These are phyloP conservation scores for Phlebiopsis flavidoalba DNA, from an alignment of 768 basidiomycete species.

Conservation along the genomic window DNA sequence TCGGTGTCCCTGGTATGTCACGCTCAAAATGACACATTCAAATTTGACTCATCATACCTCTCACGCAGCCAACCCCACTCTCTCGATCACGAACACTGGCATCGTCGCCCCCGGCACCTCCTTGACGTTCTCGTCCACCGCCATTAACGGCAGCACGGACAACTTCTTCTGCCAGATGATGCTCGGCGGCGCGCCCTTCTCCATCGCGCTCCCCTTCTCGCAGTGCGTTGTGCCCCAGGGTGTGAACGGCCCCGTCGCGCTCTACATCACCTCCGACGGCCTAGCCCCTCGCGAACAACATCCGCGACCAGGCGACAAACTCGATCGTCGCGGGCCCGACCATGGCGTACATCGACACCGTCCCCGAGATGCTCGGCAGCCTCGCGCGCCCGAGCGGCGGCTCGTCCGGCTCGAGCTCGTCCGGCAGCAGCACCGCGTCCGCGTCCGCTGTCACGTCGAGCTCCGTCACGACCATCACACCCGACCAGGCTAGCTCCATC, in stretches of 20 bases:
- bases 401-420: constrained; percentile 18
- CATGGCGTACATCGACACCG: constrained; percentile 60
- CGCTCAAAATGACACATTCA: neutral
- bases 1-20: constrained; percentile 49
- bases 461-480: constrained; percentile 13
- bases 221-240: constrained; percentile 60
- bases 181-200: constrained; percentile 48
- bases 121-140: constrained; percentile 54
- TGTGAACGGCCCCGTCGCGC: constrained; percentile 69
- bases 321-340: constrained; percentile 68
- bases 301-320: constrained; percentile 46
- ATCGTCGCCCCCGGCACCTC: constrained; percentile 49
- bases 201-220: constrained; percentile 54
- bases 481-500: constrained; percentile 21
- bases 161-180: constrained; percentile 72
- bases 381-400: constrained; percentile 32
- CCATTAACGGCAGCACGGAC: constrained; percentile 43
- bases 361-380: constrained; percentile 45
- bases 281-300: constrained; percentile 63
- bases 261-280: constrained; percentile 61
- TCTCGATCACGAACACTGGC: constrained; percentile 63
- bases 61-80: constrained; percentile 47
- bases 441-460: constrained; percentile 16
- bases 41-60: neutral
- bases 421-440: constrained; percentile 13